phyloP scores from a whole-genome alignment of 208 protist species.

The Trypanosoma lewisi region DNA sequence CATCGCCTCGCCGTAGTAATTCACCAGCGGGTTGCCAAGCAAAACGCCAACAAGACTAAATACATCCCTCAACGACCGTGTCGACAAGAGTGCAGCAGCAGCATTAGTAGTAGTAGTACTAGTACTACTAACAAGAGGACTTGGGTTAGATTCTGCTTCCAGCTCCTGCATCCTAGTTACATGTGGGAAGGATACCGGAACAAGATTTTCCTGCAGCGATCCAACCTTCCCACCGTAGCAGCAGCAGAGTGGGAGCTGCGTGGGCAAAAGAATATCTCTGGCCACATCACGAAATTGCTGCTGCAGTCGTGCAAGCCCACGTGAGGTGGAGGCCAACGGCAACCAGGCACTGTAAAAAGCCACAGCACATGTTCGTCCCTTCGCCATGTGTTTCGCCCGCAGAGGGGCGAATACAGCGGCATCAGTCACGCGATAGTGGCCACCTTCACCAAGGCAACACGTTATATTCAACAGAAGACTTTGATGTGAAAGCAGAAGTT shows the following conservation, averaged over 20 bases:
- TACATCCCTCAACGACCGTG: slow-evolving; percentile 38
- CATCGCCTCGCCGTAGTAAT: slow-evolving; percentile 52
- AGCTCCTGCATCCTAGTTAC: background rate
- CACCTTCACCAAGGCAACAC: slow-evolving; percentile 38
- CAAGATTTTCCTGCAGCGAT: slow-evolving; percentile 27
- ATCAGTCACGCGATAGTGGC: background rate
- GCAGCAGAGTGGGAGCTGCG: slow-evolving; percentile 25
- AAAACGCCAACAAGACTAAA: slow-evolving; percentile 53
- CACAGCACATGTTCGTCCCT: slow-evolving; percentile 23
- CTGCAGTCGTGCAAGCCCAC: slow-evolving; percentile 18
- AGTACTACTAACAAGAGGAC: too few relatives aligned
- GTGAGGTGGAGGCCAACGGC: slow-evolving; percentile 21
- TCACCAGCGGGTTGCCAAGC: slow-evolving; percentile 32
- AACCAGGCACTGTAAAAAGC: slow-evolving; percentile 41
- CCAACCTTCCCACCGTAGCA: slow-evolving; percentile 38
- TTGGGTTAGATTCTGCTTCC: background rate
- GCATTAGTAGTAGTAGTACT: too few relatives aligned
- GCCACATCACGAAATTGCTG: slow-evolving; percentile 6
- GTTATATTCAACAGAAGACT: slow-evolving; percentile 54
- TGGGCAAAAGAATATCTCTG: slow-evolving; percentile 9
- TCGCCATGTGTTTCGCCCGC: slow-evolving; percentile 16
- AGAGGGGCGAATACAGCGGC: slow-evolving; percentile 11
- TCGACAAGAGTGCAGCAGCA: slow-evolving; percentile 27
- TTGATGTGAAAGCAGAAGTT: slow-evolving; percentile 57
- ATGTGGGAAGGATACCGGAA: slow-evolving; percentile 6